Conservation (phyloP, 2,329 filamentous ascomycete species). For the Paraphoma sp. region DNA sequence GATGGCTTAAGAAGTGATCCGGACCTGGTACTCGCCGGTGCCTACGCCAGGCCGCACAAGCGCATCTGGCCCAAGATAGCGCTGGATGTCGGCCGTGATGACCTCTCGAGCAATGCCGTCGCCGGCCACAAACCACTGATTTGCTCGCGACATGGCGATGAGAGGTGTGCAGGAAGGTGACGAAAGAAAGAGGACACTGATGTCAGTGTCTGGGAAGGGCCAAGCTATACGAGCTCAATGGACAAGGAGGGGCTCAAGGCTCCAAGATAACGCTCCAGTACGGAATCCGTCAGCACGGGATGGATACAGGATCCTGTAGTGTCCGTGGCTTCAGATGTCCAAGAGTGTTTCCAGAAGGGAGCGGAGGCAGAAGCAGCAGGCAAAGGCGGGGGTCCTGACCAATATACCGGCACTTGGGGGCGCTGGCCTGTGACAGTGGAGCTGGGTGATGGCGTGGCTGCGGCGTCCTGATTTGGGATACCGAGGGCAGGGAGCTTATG, state of each 20-base stretch:
- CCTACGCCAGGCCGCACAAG: slow-evolving; percentile 56
- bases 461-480: slow-evolving; percentile 35
- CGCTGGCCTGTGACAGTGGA: slow-evolving; percentile 31
- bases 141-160: slow-evolving; percentile 43
- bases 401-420: slow-evolving; percentile 47
- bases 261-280: slow-evolving; percentile 34
- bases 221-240: slow-evolving; percentile 42
- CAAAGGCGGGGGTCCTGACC: slow-evolving; percentile 42
- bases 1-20: slow-evolving; percentile 24
- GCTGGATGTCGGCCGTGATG: slow-evolving; percentile 60
- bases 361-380: slow-evolving; percentile 30
- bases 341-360: slow-evolving; percentile 34
- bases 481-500: slow-evolving; percentile 23
- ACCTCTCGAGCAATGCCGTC: slow-evolving; percentile 60
- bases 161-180: slow-evolving; percentile 24
- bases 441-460: slow-evolving; percentile 42
- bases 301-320: slow-evolving; percentile 30
- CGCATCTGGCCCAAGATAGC: slow-evolving; percentile 59
- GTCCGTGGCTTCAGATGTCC: slow-evolving; percentile 31
- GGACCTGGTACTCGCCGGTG: slow-evolving; percentile 54
- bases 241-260: slow-evolving; percentile 39
- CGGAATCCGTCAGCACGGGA: slow-evolving; percentile 29
- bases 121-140: slow-evolving; percentile 58
- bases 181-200: slow-evolving; percentile 45
- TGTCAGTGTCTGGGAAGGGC: slow-evolving; percentile 43